phyloP scores from a whole-genome alignment of 345 rosid species.

The Draba incana region DNA sequence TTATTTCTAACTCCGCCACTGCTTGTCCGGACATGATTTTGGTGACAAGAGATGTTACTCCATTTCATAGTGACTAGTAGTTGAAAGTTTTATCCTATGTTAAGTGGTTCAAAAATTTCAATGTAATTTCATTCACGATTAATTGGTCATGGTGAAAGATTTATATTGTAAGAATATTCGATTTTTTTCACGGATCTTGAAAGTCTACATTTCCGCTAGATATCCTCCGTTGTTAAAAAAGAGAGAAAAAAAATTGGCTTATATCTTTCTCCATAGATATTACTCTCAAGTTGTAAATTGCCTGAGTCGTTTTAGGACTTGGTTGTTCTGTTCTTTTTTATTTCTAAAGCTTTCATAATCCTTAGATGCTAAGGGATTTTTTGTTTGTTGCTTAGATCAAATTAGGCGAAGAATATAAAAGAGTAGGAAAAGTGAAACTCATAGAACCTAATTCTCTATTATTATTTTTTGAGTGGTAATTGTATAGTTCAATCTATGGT shows the following conservation, averaged over 20 bases:
- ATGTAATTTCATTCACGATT: too few relatives aligned
- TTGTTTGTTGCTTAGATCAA: background rate
- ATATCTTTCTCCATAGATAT: background rate
- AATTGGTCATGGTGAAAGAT: background rate
- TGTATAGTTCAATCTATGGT: background rate
- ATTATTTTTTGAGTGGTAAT: background rate
- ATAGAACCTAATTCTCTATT: background rate
- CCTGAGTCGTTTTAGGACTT: background rate
- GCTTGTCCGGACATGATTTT: background rate
- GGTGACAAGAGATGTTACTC: background rate
- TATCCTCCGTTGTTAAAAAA: background rate
- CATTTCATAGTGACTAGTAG: background rate
- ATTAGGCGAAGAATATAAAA: background rate
- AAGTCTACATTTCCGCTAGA: background rate
- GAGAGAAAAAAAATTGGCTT: background rate
- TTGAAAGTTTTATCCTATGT: background rate
- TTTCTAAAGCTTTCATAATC: slow-evolving; percentile 3
- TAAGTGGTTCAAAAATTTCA: background rate
- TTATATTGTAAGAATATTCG: background rate
- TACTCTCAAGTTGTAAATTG: background rate
- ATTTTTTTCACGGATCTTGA: background rate
- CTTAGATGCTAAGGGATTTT: background rate
- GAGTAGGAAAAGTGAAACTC: background rate
- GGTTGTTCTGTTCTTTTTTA: slow-evolving; percentile 3
- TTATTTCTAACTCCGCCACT: too few relatives aligned